These are phyloP conservation scores for Exophiala phaeomuriformis DNA, from an alignment of 2,329 filamentous ascomycete genomes.

Conservation along the genomic window DNA sequence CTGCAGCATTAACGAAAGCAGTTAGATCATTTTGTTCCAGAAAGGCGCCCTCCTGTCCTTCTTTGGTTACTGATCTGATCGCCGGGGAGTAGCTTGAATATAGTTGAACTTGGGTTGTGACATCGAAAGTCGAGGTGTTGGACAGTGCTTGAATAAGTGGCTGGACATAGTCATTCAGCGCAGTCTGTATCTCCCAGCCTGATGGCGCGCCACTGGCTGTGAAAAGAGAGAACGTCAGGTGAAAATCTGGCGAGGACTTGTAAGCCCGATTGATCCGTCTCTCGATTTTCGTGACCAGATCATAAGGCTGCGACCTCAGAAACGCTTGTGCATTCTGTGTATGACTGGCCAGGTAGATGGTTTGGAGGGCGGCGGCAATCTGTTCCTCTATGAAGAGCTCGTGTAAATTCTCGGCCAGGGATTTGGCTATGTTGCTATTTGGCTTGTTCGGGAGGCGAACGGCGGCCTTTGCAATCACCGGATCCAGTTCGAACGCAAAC, in stretches of 20 bases:
- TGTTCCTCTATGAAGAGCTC: conserved; percentile 81
- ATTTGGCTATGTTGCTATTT: conserved; percentile 33
- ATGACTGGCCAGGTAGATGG: conserved; percentile 28
- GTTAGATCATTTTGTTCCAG: conserved; percentile 80
- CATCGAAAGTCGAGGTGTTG: conserved; percentile 86
- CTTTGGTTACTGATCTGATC: conserved; percentile 51
- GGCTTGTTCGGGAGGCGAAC: conserved; percentile 8
- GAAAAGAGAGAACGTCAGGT: conserved; percentile 92
- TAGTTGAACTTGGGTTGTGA: conserved; percentile 92
- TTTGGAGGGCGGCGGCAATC: conserved; percentile 65
- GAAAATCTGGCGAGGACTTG: conserved; percentile 88
- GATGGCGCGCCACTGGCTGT: conserved; percentile 70
- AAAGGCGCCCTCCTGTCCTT: conserved; percentile 14
- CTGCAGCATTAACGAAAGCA: conserved; percentile 93
- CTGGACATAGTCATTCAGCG: conserved; percentile 70
- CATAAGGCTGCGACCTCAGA: conserved; percentile 36
- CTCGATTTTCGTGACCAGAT: conserved; percentile 52
- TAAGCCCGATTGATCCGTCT: conserved; percentile 72
- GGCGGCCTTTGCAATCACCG: conserved; percentile 9
- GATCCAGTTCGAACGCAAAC: conserved; percentile 23
- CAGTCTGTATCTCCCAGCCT: conserved; percentile 82
- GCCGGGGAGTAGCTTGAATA: conserved; percentile 67
- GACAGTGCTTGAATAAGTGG: conserved; percentile 73
- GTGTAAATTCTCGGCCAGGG: conserved; percentile 70
- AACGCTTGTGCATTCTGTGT: conserved; percentile 30